A percentile compares a stretch with the other conserved stretches of the same genome.
phyloP scores from a whole-genome alignment of 768 basidiomycete genomes.

The Lactifluus piperatus region DNA sequence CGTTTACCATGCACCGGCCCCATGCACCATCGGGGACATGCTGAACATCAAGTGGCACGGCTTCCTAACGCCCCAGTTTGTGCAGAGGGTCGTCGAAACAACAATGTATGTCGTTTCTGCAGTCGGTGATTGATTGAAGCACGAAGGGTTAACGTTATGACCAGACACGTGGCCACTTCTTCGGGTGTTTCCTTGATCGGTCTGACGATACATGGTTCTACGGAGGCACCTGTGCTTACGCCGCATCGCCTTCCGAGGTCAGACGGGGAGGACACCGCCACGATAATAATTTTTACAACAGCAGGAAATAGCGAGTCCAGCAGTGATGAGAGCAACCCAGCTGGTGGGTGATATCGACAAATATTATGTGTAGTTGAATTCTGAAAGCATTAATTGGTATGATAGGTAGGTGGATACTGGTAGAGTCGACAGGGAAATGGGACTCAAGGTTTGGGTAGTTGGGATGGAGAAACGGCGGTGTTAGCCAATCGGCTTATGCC shows the following conservation, averaged over 20 bases:
- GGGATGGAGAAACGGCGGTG: background rate
- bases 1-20: constrained; percentile 48
- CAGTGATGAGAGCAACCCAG: background rate
- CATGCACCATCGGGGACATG: constrained; percentile 37
- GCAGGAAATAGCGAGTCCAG: background rate
- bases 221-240: constrained; percentile 38
- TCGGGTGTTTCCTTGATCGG: constrained; percentile 31
- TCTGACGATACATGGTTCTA: constrained; percentile 37
- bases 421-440: constrained; percentile 36
- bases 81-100: constrained; percentile 42
- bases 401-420: constrained; percentile 33
- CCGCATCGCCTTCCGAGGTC: constrained; percentile 36
- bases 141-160: background rate
- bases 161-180: background rate
- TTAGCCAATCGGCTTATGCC: background rate
- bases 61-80: constrained; percentile 42
- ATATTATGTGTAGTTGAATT: background rate
- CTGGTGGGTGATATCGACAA: background rate
- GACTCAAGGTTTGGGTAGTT: constrained; percentile 34
- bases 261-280: constrained; percentile 47
- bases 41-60: constrained; percentile 56
- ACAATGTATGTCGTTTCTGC: constrained; percentile 31
- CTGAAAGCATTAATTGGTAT: background rate
- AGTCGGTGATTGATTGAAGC: background rate
- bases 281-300: constrained; percentile 28